Percentiles rank a stretch among this genome's conserved stretches.
Conservation (phyloP, 768 basidiomycete genomes). For the Pleurotus citrinopileatus region DNA sequence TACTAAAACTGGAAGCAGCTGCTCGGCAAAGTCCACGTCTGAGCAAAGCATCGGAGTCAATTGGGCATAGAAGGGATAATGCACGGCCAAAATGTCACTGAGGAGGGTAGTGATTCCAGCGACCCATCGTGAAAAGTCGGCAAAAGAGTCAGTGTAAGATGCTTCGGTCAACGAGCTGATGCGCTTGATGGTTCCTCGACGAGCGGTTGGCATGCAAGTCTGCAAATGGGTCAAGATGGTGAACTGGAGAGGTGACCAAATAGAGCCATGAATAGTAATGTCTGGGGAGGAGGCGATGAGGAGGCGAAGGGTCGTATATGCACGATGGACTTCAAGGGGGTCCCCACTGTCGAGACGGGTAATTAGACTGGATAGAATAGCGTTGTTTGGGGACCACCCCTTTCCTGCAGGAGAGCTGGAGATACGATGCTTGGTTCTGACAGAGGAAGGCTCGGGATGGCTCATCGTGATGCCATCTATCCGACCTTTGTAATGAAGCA, state of each 20-base stretch:
- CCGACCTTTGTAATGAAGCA: slow-evolving; percentile 55
- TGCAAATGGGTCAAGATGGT: slow-evolving; percentile 48
- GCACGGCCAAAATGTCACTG: slow-evolving; percentile 50
- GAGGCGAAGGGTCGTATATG: slow-evolving; percentile 65
- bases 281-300: slow-evolving; percentile 42
- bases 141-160: slow-evolving; percentile 33
- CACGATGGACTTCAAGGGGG: slow-evolving; percentile 47
- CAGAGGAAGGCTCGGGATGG: slow-evolving; percentile 37
- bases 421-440: slow-evolving; percentile 36
- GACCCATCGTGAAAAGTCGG: slow-evolving; percentile 64
- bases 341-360: slow-evolving; percentile 54
- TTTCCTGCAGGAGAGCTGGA: slow-evolving; percentile 13
- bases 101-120: slow-evolving; percentile 53
- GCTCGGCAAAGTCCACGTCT: slow-evolving; percentile 57
- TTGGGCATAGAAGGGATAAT: slow-evolving; percentile 66
- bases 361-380: slow-evolving; percentile 53
- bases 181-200: slow-evolving; percentile 26
- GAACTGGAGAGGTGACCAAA: slow-evolving; percentile 38
- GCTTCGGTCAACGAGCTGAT: slow-evolving; percentile 36
- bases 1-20: slow-evolving; percentile 73
- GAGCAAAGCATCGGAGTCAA: slow-evolving; percentile 55
- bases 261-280: slow-evolving; percentile 22
- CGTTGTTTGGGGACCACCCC: slow-evolving; percentile 36
- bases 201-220: slow-evolving; percentile 31
- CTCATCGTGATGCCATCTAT: slow-evolving; percentile 62